Evolutionary conservation across 2,329 filamentous ascomycete species (phyloP), one percentile per base, ranked within the genome.

Genomic region (Dichotomopilus funicola): DNA sequence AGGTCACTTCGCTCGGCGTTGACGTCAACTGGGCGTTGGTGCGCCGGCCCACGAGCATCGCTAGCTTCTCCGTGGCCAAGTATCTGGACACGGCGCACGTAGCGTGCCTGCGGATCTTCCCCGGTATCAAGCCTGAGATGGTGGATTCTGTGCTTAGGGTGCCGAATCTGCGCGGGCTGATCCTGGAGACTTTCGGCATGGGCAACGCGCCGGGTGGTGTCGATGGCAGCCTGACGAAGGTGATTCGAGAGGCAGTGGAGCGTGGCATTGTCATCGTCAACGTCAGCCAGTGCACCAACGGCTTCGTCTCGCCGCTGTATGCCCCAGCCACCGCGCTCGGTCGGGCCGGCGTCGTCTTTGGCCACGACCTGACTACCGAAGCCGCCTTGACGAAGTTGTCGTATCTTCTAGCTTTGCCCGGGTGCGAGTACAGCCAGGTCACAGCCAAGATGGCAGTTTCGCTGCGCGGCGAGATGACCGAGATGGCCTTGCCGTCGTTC

Each of bases 41-140:
- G 38, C 79, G 87, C 48, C 81, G 89, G 12, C 88, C 89, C 6
- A 90, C 82, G 2, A 79, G 78, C 53, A 85, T 95, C 62, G 81
- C 87, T 61, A 82, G 85, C 56, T 91, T 95, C 72, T 77, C 78
- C 59, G 81, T 94, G 60, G 85, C 87, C 59, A 85, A 83, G 13
- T 85, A 86, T 63, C 79, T 94, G 40, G 87, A 94, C 68, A 95
- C 88, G 9, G 83, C 87, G n/a, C 88, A 95, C 68, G 91, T 96
- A 42, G 90, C 91, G 19, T 94, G 90, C 68, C 76, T 96, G 64
- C 86, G 91, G 55, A 87, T 96, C 60, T 96, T 96, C 71, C 91
- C 91, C 0, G 91, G 91, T 36, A 95, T 96, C 72, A 88, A 88
- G 69, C 88, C 91, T n/a, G 87, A 91, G 67, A 95, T 96, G 88